Percentiles rank a stretch among this genome's conserved stretches.
phyloP scores from a whole-genome alignment of 768 basidiomycete genomes.

The Rossbeevera mucosa region DNA sequence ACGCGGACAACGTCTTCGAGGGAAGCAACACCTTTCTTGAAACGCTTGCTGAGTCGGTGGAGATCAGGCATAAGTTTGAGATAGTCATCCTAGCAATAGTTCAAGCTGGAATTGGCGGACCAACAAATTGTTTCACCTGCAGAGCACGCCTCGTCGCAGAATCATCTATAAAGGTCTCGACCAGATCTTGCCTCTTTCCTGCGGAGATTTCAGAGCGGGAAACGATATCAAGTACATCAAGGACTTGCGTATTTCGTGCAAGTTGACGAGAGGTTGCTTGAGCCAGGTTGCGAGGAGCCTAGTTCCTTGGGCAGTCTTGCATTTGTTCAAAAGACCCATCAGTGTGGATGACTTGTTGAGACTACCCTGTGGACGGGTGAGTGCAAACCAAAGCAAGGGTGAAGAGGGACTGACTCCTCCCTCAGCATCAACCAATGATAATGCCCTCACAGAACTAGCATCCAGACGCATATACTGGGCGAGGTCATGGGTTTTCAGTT shows the following conservation, averaged over 20 bases:
- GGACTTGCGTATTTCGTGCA: slow-evolving; percentile 84
- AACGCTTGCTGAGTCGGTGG: slow-evolving; percentile 85
- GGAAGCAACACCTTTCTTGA: slow-evolving; percentile 77
- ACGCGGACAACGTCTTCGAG: slow-evolving; percentile 95
- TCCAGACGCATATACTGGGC: slow-evolving; percentile 95
- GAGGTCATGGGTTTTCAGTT: slow-evolving; percentile 81
- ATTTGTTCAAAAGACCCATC: slow-evolving; percentile 87
- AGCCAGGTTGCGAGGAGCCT: slow-evolving; percentile 87
- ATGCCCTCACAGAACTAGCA: slow-evolving; percentile 86
- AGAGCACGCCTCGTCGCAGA: slow-evolving; percentile 63
- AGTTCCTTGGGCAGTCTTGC: slow-evolving; percentile 94
- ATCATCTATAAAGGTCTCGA: slow-evolving; percentile 83
- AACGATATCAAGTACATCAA: neutral
- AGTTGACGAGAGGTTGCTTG: slow-evolving; percentile 91
- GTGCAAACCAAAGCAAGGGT: neutral
- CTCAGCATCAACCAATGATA: slow-evolving; percentile 76
- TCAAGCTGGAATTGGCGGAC: neutral
- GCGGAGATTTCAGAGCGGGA: neutral
- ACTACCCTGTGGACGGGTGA: slow-evolving; percentile 39
- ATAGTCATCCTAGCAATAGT: slow-evolving; percentile 63
- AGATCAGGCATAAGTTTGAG: slow-evolving; percentile 93
- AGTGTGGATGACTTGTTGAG: slow-evolving; percentile 80
- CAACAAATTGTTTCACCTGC: slow-evolving; percentile 49
- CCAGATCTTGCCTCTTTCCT: slow-evolving; percentile 86
- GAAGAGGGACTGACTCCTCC: slow-evolving; percentile 31